Conservation (phyloP, 129 eudicot genomes). For the Flaveria ramosissima region DNA sequence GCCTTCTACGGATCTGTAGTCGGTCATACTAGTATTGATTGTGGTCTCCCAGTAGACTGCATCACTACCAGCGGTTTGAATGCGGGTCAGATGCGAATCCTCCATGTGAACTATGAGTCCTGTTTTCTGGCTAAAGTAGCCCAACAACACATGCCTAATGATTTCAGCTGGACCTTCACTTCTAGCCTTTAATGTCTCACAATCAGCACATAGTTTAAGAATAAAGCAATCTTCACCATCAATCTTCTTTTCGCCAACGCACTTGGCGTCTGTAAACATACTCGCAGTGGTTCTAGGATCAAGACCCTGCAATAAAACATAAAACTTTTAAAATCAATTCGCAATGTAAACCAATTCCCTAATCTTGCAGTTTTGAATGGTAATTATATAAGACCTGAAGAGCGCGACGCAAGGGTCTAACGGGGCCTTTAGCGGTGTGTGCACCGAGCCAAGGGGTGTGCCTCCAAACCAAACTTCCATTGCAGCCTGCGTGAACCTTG, state of each 20-base stretch:
- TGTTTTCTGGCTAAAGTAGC: conserved; percentile 66
- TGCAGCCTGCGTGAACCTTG: conserved; percentile 74
- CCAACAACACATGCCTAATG: conserved; percentile 65
- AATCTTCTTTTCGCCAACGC: conserved; percentile 71
- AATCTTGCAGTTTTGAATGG: no score
- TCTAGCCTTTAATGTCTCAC: conserved; percentile 19
- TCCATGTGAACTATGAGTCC: conserved; percentile 39
- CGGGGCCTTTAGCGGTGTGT: conserved; percentile 70
- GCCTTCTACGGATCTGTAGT: conserved; percentile 61
- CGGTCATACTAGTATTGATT: conserved; percentile 43
- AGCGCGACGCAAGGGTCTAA: conserved; percentile 65
- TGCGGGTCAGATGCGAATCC: conserved; percentile 27
- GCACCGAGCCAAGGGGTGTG: conserved; percentile 81
- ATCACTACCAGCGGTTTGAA: conserved; percentile 24
- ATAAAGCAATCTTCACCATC: conserved; percentile 72
- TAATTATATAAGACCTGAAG: conserved; percentile 43
- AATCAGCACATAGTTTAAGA: conserved; percentile 57
- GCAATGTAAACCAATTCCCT: no score
- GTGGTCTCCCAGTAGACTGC: conserved; percentile 74
- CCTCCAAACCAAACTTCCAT: conserved; percentile 40
- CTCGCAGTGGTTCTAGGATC: conserved; percentile 19
- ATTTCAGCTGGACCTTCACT: conserved; percentile 75
- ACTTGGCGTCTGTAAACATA: conserved; percentile 60
- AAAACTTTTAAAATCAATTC: no score
- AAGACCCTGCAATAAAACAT: conserved; percentile 14